Evolutionary conservation across 108 stramenopile genomes (phyloP).

Genomic region (Craspedostauros australis): DNA sequence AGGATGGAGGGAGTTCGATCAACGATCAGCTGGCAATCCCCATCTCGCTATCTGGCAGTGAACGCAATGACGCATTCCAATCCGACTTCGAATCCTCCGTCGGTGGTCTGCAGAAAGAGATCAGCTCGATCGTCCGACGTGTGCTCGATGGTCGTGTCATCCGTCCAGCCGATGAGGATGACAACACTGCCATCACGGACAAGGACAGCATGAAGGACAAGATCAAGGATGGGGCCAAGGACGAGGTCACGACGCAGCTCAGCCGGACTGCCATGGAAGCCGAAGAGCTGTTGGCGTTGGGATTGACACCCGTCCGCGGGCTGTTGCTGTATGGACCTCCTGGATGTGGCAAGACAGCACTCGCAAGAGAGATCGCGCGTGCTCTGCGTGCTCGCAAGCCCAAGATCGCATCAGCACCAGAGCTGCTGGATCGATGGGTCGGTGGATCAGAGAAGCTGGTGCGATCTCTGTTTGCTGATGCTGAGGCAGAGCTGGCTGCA

Average conservation of each 20-base stretch:
- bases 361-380: conserved; percentile 60
- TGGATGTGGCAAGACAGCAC: conserved; percentile 52
- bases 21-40: conserved; percentile 8
- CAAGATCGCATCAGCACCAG: conserved; percentile 91
- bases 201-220: neutral
- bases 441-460: conserved; percentile 91
- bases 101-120: conserved; percentile 62
- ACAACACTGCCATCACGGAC: neutral
- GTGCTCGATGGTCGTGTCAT: conserved; percentile 67
- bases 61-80: conserved; percentile 56
- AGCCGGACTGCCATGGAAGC: conserved; percentile 40
- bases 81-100: conserved; percentile 47
- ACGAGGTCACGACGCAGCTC: conserved; percentile 26
- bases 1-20: neutral
- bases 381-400: conserved; percentile 85
- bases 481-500: conserved; percentile 72
- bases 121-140: conserved; percentile 72
- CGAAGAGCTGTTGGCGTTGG: conserved; percentile 66
- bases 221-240: conserved; percentile 3
- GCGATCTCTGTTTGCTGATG: conserved; percentile 90
- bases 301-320: conserved; percentile 77
- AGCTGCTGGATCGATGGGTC: conserved; percentile 97
- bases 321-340: conserved; percentile 83
- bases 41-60: conserved; percentile 41
- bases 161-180: conserved; percentile 35